Evolutionary conservation across 768 basidiomycete species (phyloP).

Genomic region (Macrolepiota albuminosa): DNA sequence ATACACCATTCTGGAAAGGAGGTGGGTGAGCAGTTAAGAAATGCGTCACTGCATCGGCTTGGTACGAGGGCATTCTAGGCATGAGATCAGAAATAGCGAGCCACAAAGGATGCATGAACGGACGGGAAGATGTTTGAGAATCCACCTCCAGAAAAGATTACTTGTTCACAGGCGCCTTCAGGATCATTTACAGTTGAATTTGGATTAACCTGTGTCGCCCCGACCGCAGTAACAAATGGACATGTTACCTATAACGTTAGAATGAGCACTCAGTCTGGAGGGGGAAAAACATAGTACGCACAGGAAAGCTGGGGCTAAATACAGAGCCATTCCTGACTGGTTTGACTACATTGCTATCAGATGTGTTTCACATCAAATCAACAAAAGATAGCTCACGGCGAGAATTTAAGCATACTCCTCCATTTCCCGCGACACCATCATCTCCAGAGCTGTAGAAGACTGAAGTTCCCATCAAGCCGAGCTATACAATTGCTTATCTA

Average conservation of each 20-base stretch:
- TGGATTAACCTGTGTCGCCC: slow-evolving; percentile 44
- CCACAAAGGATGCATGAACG: slow-evolving; percentile 1
- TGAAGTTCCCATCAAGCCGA: slow-evolving; percentile 58
- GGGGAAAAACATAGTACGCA: neutral
- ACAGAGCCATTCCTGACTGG: slow-evolving; percentile 19
- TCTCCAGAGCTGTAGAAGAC: slow-evolving; percentile 60
- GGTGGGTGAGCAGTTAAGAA: slow-evolving; percentile 38
- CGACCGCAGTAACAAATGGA: slow-evolving; percentile 48
- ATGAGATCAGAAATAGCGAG: neutral
- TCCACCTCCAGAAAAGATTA: slow-evolving; percentile 48
- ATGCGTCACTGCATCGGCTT: slow-evolving; percentile 32
- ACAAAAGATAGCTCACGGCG: slow-evolving; percentile 25
- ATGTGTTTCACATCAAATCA: neutral
- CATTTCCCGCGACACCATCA: slow-evolving; percentile 14
- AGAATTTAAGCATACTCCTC: slow-evolving; percentile 35
- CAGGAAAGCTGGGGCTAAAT: slow-evolving; percentile 24
- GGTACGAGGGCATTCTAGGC: slow-evolving; percentile 39
- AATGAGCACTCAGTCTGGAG: neutral
- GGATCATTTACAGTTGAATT: slow-evolving; percentile 38
- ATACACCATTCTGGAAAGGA: slow-evolving; percentile 33
- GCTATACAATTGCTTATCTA: slow-evolving; percentile 17
- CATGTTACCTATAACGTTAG: slow-evolving; percentile 29
- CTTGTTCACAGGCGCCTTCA: slow-evolving; percentile 41
- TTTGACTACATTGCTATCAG: slow-evolving; percentile 13
- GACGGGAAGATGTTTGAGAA: slow-evolving; percentile 42